phyloP scores from a whole-genome alignment of 106 monocot genomes.

The Hemerocallis citrina region DNA sequence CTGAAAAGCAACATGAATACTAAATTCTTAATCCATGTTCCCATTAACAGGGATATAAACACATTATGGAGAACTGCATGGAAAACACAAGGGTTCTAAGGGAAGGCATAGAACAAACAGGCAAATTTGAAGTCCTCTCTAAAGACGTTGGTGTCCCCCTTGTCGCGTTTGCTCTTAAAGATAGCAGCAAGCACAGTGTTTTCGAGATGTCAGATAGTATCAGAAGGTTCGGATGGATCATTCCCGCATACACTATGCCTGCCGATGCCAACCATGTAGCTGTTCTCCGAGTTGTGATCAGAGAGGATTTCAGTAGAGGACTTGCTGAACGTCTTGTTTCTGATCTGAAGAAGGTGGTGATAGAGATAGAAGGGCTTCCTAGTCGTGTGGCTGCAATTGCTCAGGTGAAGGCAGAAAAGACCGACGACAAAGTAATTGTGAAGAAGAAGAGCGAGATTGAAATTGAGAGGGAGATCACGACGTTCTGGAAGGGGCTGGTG shows the following conservation, averaged over 20 bases:
- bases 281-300: slow-evolving; percentile 68
- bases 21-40: background rate
- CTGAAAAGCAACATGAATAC: background rate
- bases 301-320: slow-evolving; percentile 82
- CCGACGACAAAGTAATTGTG: background rate
- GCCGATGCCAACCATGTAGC: slow-evolving; percentile 57
- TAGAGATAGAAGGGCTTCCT: slow-evolving; percentile 31
- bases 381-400: slow-evolving; percentile 2
- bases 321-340: slow-evolving; percentile 59
- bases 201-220: slow-evolving; percentile 63
- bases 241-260: slow-evolving; percentile 95
- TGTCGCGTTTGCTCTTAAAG: slow-evolving; percentile 68
- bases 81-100: slow-evolving; percentile 46
- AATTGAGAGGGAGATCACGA: slow-evolving; percentile 23
- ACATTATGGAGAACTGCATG: slow-evolving; percentile 81
- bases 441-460: slow-evolving; percentile 43
- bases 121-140: slow-evolving; percentile 59
- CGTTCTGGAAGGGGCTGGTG: slow-evolving; percentile 29
- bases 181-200: slow-evolving; percentile 38
- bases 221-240: slow-evolving; percentile 71
- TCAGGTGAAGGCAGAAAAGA: background rate
- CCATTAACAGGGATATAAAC: slow-evolving; percentile 72
- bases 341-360: slow-evolving; percentile 49
- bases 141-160: slow-evolving; percentile 77
- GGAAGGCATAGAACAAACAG: slow-evolving; percentile 46